Evolutionary conservation across 345 rosid species (phyloP).

Genomic region (Lepidium sativum): DNA sequence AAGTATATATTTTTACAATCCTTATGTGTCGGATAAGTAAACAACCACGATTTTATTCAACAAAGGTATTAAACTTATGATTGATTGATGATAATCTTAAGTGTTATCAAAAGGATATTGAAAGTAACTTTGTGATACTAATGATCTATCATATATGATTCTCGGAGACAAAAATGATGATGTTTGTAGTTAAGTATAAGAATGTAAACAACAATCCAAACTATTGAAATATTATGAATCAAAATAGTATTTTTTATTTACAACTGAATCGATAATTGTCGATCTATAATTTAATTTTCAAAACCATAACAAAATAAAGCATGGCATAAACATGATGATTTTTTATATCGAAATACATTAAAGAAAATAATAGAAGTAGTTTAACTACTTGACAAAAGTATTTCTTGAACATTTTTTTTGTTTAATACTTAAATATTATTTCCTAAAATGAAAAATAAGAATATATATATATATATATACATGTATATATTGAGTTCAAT

Average conservation of each 20-base stretch:
- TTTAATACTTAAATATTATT: too few relatives aligned
- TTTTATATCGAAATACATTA: too few relatives aligned
- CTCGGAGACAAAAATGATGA: neutral
- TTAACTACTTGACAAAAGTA: too few relatives aligned
- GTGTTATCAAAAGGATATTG: neutral
- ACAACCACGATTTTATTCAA: neutral
- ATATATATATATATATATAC: too few relatives aligned
- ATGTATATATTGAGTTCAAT: too few relatives aligned
- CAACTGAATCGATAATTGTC: too few relatives aligned
- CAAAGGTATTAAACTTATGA: neutral
- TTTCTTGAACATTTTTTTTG: too few relatives aligned
- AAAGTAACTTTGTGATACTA: neutral
- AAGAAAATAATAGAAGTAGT: too few relatives aligned
- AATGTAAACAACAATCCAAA: neutral
- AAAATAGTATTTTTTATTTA: neutral
- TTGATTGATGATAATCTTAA: neutral
- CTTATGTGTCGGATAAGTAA: neutral
- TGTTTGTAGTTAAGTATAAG: neutral
- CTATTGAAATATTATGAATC: neutral
- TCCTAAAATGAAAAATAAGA: too few relatives aligned
- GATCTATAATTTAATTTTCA: too few relatives aligned
- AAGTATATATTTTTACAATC: neutral
- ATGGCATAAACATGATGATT: too few relatives aligned
- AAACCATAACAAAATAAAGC: too few relatives aligned
- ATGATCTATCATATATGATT: neutral